Conservation (phyloP, 148 eudicot genomes). For the Rhododendron kiyosumense region DNA sequence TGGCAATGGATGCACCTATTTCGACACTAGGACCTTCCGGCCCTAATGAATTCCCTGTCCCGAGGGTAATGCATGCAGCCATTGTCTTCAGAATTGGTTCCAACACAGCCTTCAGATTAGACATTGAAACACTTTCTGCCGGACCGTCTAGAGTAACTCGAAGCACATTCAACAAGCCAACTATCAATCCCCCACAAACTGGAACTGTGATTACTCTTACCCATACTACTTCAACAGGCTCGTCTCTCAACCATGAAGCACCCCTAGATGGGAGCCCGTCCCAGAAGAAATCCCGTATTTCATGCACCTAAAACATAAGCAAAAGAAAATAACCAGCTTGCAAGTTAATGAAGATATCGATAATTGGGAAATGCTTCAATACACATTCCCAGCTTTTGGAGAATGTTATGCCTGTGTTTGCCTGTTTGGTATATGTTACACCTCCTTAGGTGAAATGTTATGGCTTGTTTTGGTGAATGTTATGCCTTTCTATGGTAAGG, state of each 20-base stretch:
- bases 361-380: background rate
- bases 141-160: constrained; percentile 42
- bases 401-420: too few relatives aligned
- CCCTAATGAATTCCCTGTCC: constrained; percentile 90
- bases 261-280: constrained; percentile 76
- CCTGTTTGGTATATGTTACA: too few relatives aligned
- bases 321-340: constrained; percentile 1
- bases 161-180: constrained; percentile 52
- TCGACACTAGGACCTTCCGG: constrained; percentile 99
- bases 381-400: too few relatives aligned
- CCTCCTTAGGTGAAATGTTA: too few relatives aligned
- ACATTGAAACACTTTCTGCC: constrained; percentile 22
- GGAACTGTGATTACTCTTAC: constrained; percentile 65
- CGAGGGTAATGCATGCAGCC: constrained; percentile 87
- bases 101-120: constrained; percentile 34
- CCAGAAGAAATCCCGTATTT: constrained; percentile 81
- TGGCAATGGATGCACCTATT: constrained; percentile 82
- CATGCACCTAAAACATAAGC: constrained; percentile 60
- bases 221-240: constrained; percentile 54
- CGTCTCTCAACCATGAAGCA: constrained; percentile 88
- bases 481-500: too few relatives aligned
- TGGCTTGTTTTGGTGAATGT: too few relatives aligned
- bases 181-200: constrained; percentile 71
- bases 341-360: background rate
- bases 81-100: constrained; percentile 63